Base-by-base conservation (phyloP, 192 early-diverging fungal species). In the Borealophlyctis nickersoniae region DNA sequence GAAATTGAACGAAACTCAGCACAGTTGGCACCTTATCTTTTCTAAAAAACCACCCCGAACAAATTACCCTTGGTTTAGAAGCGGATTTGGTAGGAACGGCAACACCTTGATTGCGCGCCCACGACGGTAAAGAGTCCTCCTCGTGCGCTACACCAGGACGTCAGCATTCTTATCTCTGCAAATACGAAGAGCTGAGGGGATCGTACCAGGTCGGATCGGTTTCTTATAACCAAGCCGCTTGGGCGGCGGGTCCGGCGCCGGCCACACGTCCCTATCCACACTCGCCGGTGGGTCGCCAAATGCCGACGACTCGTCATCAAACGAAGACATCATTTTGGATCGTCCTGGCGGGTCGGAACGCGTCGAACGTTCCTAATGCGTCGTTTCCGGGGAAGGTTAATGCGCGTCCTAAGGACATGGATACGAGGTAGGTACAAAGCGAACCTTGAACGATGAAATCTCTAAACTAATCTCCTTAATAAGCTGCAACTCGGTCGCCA, bases 381-480 rank as follows among this genome's bases (percentile, higher is more conserved):
- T n/a, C n/a, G n/a, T n/a, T n/a, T n/a, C n/a, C n/a, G n/a, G n/a
- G n/a, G n/a, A n/a, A n/a, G n/a, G n/a, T n/a, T n/a, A n/a, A n/a
- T n/a, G n/a, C n/a, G n/a, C n/a, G n/a, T n/a, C n/a, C n/a, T n/a
- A n/a, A n/a, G n/a, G n/a, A n/a, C n/a, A n/a, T n/a, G n/a, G n/a
- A n/a, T n/a, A n/a, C n/a, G n/a, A n/a, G n/a, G n/a, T n/a, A n/a
- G n/a, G n/a, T n/a, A n/a, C n/a, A n/a, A n/a, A 70, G 16, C 7
- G 26, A 26, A 83, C 81, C 70, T 86, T 86, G 67, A 85, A 82
- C 5, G 56, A 66, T 9, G 76, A 62, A 16, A 84, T 55, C 70
- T 86, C 83, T 54, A 60, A 33, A 11, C 58, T 60, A 24, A 86
- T 74, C n/a, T 76, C 77, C 49, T 86, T 85, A 5, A 86, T 67